Evolutionary conservation across 176 grass and related monocot genomes (phyloP).

Genomic region (Alopecurus myosuroides): DNA sequence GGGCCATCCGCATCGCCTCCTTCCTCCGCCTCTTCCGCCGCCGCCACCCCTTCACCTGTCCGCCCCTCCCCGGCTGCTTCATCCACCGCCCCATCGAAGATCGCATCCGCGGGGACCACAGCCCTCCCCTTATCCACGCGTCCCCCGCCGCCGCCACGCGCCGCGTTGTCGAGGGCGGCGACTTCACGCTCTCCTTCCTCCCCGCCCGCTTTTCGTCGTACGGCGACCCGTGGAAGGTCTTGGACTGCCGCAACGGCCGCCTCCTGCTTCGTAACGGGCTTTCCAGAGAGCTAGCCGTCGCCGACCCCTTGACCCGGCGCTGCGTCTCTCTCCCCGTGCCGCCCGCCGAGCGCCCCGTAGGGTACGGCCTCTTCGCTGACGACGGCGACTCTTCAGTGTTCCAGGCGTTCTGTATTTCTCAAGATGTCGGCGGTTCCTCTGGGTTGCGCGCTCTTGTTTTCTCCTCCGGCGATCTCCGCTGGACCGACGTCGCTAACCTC

Average conservation of each 20-base stretch:
- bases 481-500: not conserved
- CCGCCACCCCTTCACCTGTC: conserved; percentile 17
- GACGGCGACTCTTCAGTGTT: conserved; percentile 19
- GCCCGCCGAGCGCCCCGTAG: conserved; percentile 1
- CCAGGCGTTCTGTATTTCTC: conserved; percentile 4
- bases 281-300: conserved; percentile 18
- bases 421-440: not conserved
- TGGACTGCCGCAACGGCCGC: conserved; percentile 41
- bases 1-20: conserved; percentile 11
- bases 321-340: not conserved
- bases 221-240: conserved; percentile 7
- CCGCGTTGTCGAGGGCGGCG: not conserved
- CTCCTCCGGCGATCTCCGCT: conserved; percentile 24
- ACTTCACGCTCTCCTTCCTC: conserved; percentile 35
- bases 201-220: not conserved
- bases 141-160: not conserved
- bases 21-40: conserved; percentile 47
- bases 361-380: conserved; percentile 41
- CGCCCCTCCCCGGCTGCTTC: conserved; percentile 28
- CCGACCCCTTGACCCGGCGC: conserved; percentile 13
- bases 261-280: conserved; percentile 14
- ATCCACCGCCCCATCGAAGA: not conserved
- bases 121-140: not conserved
- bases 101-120: not conserved
- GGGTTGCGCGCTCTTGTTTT: conserved; percentile 2